Evolutionary conservation across 257 asterid species (phyloP), one percentile per base, ranked within the genome.

Genomic region (Solanum habrochaites): DNA sequence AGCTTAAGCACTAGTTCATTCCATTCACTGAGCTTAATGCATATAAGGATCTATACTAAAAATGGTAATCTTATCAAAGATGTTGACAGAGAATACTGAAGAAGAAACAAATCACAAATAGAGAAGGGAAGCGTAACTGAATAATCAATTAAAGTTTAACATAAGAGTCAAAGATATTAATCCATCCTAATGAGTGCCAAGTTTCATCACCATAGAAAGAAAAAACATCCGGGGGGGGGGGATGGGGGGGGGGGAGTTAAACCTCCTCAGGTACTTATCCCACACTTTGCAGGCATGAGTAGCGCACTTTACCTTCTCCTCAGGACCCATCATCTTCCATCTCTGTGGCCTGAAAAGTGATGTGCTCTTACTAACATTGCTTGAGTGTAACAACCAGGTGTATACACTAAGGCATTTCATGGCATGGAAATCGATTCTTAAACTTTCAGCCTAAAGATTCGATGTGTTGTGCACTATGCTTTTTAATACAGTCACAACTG

Each of bases 401-500:
- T n/a, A n/a, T 20, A 66, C 18, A 42, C 27, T 20, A 45, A 73
- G 64, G 39, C 66, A 64, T 37, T 40, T 74, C 87, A 87, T 9
- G n/a, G 13, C 70, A 89, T 31, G 82, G 87, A 73, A 67, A 70
- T 49, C 87, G 86, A 91, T 85, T 83, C 91, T 86, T 91, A 97
- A 90, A 82, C 96, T 94, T 94, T 94, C 92, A 97, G 89, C 99
- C 99, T 69, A 98, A 93, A 45, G 96, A 94, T 91, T 95, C 98
- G 80, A 90, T 95, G 98, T 85, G 99, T 89, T 85, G 99, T 87
- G 96, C 98, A 86, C 95, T 95, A 89, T 97, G 96, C 89, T n/a
- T 94, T 97, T 94, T 97, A 83, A 97, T 95, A 85, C 95, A 95
- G 87, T 94, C 99, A 74, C 98, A 98, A 86, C 99, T 97, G 81